phyloP scores from a whole-genome alignment of 345 rosid species.

The Eucalyptus regnans region DNA sequence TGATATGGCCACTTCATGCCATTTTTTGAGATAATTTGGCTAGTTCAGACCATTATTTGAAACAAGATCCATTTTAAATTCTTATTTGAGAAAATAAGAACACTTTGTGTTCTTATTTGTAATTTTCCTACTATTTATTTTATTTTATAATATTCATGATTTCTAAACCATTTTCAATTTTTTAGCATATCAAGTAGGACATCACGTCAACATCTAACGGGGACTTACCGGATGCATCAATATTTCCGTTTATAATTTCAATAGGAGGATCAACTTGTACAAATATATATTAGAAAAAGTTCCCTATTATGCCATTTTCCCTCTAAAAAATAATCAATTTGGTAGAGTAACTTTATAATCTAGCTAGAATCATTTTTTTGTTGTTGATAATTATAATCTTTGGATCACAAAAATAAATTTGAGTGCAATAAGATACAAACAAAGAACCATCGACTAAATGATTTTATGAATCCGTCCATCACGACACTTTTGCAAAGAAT shows the following conservation, averaged over 20 bases:
- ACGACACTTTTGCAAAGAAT: background rate
- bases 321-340: background rate
- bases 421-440: background rate
- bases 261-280: background rate
- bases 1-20: too few species aligned
- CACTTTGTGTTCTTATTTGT: rapidly evolving
- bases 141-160: background rate
- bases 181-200: background rate
- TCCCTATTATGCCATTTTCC: background rate
- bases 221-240: rapidly evolving
- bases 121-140: too few species aligned
- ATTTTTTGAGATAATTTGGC: too few species aligned
- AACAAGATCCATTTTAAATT: rapidly evolving
- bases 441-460: background rate
- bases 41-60: rapidly evolving
- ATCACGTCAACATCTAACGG: background rate
- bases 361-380: background rate
- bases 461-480: background rate
- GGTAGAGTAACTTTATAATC: background rate
- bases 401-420: background rate
- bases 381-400: background rate
- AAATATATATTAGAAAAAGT: background rate
- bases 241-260: background rate
- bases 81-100: too few species aligned
- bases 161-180: background rate